Evolutionary conservation across 1,139 yeast species (phyloP).

Genomic region (Debaryomyces sp.): DNA sequence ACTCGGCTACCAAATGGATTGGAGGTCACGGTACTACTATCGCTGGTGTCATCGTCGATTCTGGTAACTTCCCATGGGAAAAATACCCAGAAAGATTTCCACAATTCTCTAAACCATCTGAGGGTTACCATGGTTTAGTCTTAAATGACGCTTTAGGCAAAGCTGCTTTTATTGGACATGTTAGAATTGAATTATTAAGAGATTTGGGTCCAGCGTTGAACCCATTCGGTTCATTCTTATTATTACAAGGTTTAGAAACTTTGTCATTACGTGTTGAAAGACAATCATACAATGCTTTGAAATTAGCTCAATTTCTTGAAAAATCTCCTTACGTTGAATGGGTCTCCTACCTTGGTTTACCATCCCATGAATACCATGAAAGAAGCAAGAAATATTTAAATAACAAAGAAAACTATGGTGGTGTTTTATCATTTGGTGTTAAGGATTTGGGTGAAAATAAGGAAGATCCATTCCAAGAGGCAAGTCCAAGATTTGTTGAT

Average conservation of each 20-base stretch:
- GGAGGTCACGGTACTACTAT: slow-evolving; percentile 97
- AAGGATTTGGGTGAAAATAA: slow-evolving; percentile 56
- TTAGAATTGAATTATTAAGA: slow-evolving; percentile 84
- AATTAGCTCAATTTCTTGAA: slow-evolving; percentile 78
- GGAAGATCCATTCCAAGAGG: slow-evolving; percentile 62
- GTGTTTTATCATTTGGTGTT: slow-evolving; percentile 87
- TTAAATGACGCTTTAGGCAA: slow-evolving; percentile 82
- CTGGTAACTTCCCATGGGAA: slow-evolving; percentile 92
- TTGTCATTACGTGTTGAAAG: slow-evolving; percentile 91
- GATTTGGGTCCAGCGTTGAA: slow-evolving; percentile 89
- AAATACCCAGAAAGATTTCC: slow-evolving; percentile 87
- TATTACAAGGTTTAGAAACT: slow-evolving; percentile 92
- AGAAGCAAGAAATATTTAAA: slow-evolving; percentile 78
- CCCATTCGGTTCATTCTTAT: slow-evolving; percentile 86
- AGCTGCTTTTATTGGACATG: slow-evolving; percentile 77
- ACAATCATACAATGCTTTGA: slow-evolving; percentile 82
- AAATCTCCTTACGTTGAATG: slow-evolving; percentile 71
- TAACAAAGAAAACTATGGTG: slow-evolving; percentile 72
- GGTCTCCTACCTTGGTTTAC: slow-evolving; percentile 92
- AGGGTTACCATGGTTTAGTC: slow-evolving; percentile 88
- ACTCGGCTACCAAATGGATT: slow-evolving; percentile 97
- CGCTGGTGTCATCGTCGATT: slow-evolving; percentile 88
- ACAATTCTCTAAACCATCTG: slow-evolving; percentile 86
- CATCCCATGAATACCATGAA: slow-evolving; percentile 80
- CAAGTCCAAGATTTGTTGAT: slow-evolving; percentile 85